Evolutionary conservation across 2,329 filamentous ascomycete genomes (phyloP), one percentile per base, ranked within the genome.

Genomic region (Phialocephala subalpina): DNA sequence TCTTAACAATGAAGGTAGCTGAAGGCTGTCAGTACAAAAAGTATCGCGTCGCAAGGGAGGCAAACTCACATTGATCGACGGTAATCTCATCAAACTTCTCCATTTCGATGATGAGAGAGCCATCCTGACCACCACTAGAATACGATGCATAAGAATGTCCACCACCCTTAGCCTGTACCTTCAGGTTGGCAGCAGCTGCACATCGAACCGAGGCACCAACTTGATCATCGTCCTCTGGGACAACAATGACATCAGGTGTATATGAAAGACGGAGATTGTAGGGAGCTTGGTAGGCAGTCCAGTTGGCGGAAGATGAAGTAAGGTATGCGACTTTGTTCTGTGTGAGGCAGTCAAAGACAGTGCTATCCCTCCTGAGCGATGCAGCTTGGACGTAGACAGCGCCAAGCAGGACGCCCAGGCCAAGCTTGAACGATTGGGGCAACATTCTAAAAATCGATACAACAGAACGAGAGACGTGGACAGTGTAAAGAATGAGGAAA

Each of bases 91-190:
- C 78, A 40, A 90, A 78, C 47, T 85, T 83, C 62, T 79, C 73
- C 64, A 90, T 76, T 70, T 89, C 86, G 67, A 90, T 79, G 64
- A 84, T 80, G 7, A 89, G 75, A 18, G 77, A 80, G 22, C 85
- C 86, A 69, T 86, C 79, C 7, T 78, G 76, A 18, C 86, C 86
- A 2, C 85, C 85, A 0, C 45, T 70, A 3, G 71, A 72, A 29
- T 45, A 84, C 40, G 83, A 85, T 0, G 77, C 85, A 73, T 86
- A 87, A 38, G 82, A 84, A 73, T 87, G 85, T 0, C 85, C 86
- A n/a, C 86, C 85, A 33, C 81, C 80, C 67, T 82, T 83, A 1
- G 84, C 78, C 52, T 84, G 83, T 2, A 87, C 82, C 57, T 84
- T 83, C 25, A 84, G 74, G 12, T 76, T 75, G 55, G 76, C 67